Conservation (phyloP, 106 monocot genomes). For the Posidonia australis region DNA sequence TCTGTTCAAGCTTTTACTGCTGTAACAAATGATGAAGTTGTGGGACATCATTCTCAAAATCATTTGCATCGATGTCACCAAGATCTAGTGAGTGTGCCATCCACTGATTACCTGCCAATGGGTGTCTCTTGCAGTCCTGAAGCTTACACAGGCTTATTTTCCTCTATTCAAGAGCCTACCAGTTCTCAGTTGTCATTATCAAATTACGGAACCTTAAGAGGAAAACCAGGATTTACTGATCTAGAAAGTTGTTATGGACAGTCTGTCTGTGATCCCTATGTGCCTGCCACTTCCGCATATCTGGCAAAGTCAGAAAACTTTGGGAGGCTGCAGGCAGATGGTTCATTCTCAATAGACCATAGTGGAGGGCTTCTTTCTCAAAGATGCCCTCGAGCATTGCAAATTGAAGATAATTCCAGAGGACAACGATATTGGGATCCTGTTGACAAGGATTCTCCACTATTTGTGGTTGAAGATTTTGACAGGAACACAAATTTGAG, state of each 20-base stretch:
- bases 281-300: background rate
- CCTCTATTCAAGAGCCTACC: background rate
- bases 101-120: background rate
- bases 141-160: background rate
- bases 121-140: conserved; percentile 3
- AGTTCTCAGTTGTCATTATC: background rate
- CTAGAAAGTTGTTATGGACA: background rate
- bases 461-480: background rate
- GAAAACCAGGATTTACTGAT: background rate
- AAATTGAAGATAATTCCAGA: background rate
- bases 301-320: background rate
- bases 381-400: background rate
- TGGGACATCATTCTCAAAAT: conserved; percentile 1
- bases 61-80: background rate
- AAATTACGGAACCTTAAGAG: background rate
- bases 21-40: background rate
- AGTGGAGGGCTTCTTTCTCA: background rate
- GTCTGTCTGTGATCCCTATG: background rate
- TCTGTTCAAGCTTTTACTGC: too few relatives aligned
- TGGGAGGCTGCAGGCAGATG: background rate
- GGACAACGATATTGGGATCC: background rate
- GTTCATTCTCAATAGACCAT: background rate
- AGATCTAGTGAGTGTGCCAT: background rate
- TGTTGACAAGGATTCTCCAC: background rate
- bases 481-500: too few relatives aligned